Conservation (phyloP, 2,329 filamentous ascomycete genomes). For the Venturia nashicola region DNA sequence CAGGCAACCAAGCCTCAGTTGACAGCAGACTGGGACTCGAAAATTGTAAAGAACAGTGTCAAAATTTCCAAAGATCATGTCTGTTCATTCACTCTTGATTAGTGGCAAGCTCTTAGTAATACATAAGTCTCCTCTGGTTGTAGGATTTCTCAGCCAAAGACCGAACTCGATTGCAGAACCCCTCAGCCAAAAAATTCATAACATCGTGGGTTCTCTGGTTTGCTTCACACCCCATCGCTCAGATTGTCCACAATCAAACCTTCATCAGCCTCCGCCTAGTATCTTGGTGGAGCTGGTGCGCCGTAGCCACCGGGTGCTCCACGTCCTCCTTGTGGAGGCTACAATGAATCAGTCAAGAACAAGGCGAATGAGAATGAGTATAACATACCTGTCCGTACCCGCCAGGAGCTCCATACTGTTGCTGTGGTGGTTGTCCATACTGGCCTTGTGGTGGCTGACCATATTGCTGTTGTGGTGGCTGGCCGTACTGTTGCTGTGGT, state of each 20-base stretch:
- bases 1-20: no score
- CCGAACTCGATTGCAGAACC: neutral
- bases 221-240: neutral
- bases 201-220: neutral
- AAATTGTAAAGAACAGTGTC: neutral
- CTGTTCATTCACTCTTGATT: neutral
- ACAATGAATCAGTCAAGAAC: neutral
- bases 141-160: neutral
- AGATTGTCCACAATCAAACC: neutral
- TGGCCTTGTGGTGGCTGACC: slow-evolving; percentile 17
- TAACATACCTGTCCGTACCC: neutral
- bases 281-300: slow-evolving; percentile 8
- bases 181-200: neutral
- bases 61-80: neutral
- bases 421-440: slow-evolving; percentile 9
- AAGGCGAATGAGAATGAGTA: neutral
- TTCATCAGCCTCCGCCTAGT: neutral
- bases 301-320: slow-evolving; percentile 13
- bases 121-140: neutral
- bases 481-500: slow-evolving; percentile 10
- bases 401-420: neutral
- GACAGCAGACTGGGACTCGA: no score
- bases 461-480: slow-evolving; percentile 15
- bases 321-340: slow-evolving; percentile 13
- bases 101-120: neutral